Percentiles rank a stretch among this genome's conserved stretches.
These are phyloP conservation scores for Ciborinia camelliae DNA, from an alignment of 2,329 filamentous ascomycete genomes.

Conservation along the genomic window DNA sequence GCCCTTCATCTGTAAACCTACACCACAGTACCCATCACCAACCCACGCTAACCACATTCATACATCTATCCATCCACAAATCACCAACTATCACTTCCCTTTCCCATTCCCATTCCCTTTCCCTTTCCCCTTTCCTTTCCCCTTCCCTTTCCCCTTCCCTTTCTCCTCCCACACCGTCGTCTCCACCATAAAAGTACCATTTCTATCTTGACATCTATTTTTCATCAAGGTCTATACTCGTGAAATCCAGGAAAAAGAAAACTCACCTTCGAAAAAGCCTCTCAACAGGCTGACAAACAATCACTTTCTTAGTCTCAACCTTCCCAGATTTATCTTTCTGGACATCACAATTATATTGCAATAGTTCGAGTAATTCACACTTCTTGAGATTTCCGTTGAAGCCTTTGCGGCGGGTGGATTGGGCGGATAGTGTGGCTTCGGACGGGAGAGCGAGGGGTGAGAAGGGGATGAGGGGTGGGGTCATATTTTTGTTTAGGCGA, in stretches of 20 bases:
- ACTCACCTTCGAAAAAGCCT: conserved; percentile 59
- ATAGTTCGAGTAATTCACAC: conserved; percentile 40
- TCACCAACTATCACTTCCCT: background rate
- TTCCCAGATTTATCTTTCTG: conserved; percentile 46
- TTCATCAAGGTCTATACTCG: conserved; percentile 17
- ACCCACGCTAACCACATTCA: conserved; percentile 9
- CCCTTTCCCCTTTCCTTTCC: conserved; percentile 18
- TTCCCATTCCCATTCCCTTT: conserved; percentile 20
- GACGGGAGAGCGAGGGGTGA: conserved; percentile 49
- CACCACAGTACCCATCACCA: background rate
- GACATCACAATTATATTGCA: conserved; percentile 46
- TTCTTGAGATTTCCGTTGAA: conserved; percentile 54
- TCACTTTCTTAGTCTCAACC: conserved; percentile 39
- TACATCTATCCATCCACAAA: background rate
- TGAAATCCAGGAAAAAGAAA: conserved; percentile 11
- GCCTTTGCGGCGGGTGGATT: conserved; percentile 44
- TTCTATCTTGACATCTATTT: conserved; percentile 55
- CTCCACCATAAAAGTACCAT: conserved; percentile 57
- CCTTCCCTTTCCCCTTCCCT: conserved; percentile 19
- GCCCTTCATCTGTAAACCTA: no score
- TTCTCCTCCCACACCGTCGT: conserved; percentile 58
- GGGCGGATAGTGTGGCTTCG: conserved; percentile 31
- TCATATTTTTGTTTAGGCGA: conserved; percentile 44
- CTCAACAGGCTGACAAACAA: conserved; percentile 52
- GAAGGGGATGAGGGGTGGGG: conserved; percentile 56